Conservation (phyloP, 176 grass and related monocot species). For the Dendrocalamus sinicus region DNA sequence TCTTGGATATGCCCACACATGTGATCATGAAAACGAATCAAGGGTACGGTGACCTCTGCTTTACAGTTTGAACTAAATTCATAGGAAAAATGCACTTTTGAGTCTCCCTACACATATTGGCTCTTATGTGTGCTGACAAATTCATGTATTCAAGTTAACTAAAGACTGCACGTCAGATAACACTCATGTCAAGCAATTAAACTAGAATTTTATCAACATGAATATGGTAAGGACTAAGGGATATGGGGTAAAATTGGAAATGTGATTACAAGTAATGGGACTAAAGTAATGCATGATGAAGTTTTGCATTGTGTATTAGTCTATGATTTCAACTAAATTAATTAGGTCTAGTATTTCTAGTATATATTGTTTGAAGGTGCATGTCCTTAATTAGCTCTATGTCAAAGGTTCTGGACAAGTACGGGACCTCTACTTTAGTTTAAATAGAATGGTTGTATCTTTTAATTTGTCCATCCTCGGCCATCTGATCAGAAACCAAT, state of each 20-base stretch:
- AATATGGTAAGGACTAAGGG: not conserved
- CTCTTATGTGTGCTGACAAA: not conserved
- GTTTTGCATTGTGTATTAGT: not conserved
- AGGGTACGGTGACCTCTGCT: not conserved
- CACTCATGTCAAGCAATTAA: not conserved
- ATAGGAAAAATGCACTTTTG: not conserved
- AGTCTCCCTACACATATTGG: not conserved
- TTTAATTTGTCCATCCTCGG: not conserved
- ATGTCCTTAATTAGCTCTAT: not conserved
- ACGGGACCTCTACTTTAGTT: not conserved
- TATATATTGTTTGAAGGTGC: not conserved
- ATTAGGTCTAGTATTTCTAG: not conserved
- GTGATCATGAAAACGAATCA: slow-evolving; percentile 23
- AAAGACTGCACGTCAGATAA: not conserved
- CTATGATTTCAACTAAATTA: not conserved
- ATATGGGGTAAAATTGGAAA: not conserved
- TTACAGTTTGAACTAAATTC: not conserved
- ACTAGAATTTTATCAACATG: not conserved
- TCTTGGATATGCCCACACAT: slow-evolving; percentile 3
- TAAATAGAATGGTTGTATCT: not conserved
- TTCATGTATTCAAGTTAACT: not conserved
- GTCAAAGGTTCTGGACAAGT: not conserved
- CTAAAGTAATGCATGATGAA: not conserved
- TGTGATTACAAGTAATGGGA: not conserved
- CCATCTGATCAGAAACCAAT: not conserved